Percentiles rank a stretch among this genome's conserved stretches.
Evolutionary conservation across 139 green algal genomes (phyloP).

Genomic region (Closterium sp.): DNA sequence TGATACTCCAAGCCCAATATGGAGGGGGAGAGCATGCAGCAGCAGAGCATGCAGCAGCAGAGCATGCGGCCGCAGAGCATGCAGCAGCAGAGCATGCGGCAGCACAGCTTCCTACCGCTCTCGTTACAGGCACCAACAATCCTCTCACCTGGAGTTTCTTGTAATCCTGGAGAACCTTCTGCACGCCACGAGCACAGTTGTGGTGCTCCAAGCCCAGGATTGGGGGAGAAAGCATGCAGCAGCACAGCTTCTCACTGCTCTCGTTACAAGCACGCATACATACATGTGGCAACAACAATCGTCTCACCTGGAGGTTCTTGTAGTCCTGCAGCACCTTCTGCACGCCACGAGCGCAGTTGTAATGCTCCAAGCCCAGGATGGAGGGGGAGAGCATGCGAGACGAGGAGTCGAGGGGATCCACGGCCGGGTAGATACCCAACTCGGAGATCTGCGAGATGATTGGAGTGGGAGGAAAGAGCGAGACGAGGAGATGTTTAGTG

Average conservation of each 20-base stretch:
- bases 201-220: conserved; percentile 97
- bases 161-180: conserved; percentile 93
- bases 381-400: conserved; percentile 93
- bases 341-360: conserved; percentile 87
- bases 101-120: no score
- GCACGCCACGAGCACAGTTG: conserved; percentile 85
- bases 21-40: conserved; percentile 93
- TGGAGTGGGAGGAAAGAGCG: not conserved
- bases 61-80: no score
- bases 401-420: conserved; percentile 98
- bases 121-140: no score
- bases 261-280: no score
- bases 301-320: conserved; percentile 58
- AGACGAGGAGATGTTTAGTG: conserved; percentile 76
- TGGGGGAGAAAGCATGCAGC: conserved; percentile 93
- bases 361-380: conserved; percentile 96
- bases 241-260: no score
- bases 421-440: conserved; percentile 99
- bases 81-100: no score
- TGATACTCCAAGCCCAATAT: conserved; percentile 98
- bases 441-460: conserved; percentile 80
- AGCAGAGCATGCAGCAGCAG: no score
- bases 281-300: not conserved
- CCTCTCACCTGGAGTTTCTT: conserved; percentile 56
- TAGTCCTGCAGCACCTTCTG: conserved; percentile 95